Evolutionary conservation across 179 eudicot species (phyloP).

Genomic region (Silene noctiflora): DNA sequence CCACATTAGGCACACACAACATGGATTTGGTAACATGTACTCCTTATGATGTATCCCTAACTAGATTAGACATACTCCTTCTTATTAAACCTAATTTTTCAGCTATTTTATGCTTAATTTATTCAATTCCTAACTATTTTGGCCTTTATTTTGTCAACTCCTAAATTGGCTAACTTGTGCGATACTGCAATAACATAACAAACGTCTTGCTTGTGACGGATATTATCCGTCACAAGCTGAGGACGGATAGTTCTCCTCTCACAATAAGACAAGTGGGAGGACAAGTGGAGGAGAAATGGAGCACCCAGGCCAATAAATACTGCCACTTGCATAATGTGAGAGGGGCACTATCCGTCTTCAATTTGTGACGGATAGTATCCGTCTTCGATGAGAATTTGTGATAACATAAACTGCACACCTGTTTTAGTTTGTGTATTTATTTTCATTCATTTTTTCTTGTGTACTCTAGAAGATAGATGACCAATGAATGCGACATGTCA

Average conservation of each 20-base stretch:
- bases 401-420: neutral
- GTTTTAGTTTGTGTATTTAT: neutral
- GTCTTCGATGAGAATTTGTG: no score
- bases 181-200: neutral
- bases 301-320: no score
- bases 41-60: neutral
- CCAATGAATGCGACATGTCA: constrained; percentile 3
- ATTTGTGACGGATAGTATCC: no score
- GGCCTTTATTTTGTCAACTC: neutral
- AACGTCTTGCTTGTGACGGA: no score
- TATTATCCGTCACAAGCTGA: no score
- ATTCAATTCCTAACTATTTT: neutral
- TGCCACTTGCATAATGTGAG: no score
- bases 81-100: neutral
- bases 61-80: neutral
- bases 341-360: no score
- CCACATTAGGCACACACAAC: neutral
- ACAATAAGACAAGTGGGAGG: no score
- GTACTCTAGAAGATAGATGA: constrained; percentile 2
- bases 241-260: no score
- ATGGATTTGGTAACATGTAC: constrained; percentile 8
- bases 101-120: neutral
- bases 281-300: no score
- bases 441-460: neutral
- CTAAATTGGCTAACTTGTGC: neutral